Base-by-base conservation (phyloP, 2,329 filamentous ascomycete genomes). In the Fusarium sp. region DNA sequence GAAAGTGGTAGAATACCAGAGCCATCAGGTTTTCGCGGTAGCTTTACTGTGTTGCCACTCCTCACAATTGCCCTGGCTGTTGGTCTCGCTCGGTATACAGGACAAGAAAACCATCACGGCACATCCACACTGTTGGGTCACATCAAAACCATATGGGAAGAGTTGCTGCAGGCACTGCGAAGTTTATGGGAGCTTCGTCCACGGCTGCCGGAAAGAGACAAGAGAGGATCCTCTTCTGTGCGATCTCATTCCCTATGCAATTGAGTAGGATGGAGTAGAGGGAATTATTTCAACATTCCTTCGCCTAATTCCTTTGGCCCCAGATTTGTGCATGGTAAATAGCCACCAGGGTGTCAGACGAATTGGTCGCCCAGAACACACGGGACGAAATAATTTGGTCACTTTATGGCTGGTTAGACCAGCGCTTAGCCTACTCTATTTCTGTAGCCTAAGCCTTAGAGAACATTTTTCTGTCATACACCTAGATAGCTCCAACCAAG, bases 1-100 rank as follows among this genome's bases (percentile, higher is more conserved):
- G 56, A 25, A 0, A 58, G 2, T n/a, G 37, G 3, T 7, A 0
- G 3, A 0, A 4, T 59, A 0, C 7, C 37, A 44, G 37, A 6
- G 22, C 56, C 56, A 4, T 0, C 37, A 0, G 29, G 37, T 0
- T 58, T 58, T 4, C 56, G 49, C 1, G 44, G 11, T 2, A 59
- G 56, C 4, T 57, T 59, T 1, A 34, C 57, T 1, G 16, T 32
- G 0, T 34, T 59, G 56, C 56, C 49, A 2, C 1, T 59, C 2
- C 37, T 59, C 0, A 57, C 51, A 1, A 29, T 29, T 2, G 37
- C n/a, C 3, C 8, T 59, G 2, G 37, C 34, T 0, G 8, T 57
- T 0, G 51, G 22, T 0, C 20, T 59, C 0, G 56, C 49, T 0
- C 44, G 56, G 51, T 4, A 27, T 2, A n/a, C 44, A 0, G 29